Conservation (phyloP, 2,329 filamentous ascomycete species). For the Epichloe hybrida region DNA sequence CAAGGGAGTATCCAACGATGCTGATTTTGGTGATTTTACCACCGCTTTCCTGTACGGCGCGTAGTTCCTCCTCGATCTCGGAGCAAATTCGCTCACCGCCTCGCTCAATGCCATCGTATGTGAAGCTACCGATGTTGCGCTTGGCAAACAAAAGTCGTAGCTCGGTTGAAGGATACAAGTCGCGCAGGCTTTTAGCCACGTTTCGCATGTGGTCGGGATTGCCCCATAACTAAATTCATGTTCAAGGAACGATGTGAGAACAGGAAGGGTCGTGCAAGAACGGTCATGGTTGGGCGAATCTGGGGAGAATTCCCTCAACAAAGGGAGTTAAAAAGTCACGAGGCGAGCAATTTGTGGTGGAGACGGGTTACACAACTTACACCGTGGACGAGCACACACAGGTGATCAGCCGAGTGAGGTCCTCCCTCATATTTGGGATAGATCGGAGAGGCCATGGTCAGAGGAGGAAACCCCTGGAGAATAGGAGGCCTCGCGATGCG, state of each 20-base stretch:
- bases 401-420: conserved; percentile 46
- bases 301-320: not conserved
- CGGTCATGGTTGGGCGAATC: not conserved
- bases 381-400: conserved; percentile 67
- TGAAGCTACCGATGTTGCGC: conserved; percentile 59
- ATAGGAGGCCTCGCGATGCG: conserved; percentile 4
- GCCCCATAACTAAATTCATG: conserved; percentile 51
- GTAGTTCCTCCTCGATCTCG: conserved; percentile 53
- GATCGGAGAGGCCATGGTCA: conserved; percentile 6
- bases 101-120: conserved; percentile 56
- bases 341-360: not conserved
- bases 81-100: conserved; percentile 53
- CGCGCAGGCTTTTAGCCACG: conserved; percentile 51
- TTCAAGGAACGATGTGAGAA: not conserved
- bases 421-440: conserved; percentile 31
- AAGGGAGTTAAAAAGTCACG: not conserved
- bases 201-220: conserved; percentile 60
- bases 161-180: conserved; percentile 44
- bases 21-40: conserved; percentile 70
- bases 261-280: not conserved
- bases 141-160: conserved; percentile 60
- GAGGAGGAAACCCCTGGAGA: conserved; percentile 1
- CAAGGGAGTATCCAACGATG: conserved; percentile 80
- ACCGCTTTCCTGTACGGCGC: conserved; percentile 43
- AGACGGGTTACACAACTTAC: conserved; percentile 29